Conservation (phyloP, 192 early-diverging fungal species). For the Entomortierella beljakovae region DNA sequence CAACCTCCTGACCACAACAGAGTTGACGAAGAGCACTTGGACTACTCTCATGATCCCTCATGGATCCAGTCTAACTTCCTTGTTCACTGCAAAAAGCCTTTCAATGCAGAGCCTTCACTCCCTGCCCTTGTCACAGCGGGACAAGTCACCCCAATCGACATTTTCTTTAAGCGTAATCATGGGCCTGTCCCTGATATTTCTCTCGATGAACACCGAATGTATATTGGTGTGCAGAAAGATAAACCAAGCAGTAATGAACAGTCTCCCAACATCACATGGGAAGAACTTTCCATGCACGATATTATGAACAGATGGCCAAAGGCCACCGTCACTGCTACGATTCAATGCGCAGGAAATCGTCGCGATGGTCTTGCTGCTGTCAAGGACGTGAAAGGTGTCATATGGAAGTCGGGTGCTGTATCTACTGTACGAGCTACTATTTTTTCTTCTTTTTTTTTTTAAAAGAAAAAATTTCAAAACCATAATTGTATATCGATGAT, state of each 20-base stretch:
- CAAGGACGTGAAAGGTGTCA: slow-evolving; percentile 83
- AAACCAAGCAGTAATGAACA: background rate
- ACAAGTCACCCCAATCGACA: slow-evolving; percentile 79
- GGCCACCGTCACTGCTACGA: slow-evolving; percentile 39
- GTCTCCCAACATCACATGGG: slow-evolving; percentile 8
- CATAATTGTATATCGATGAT: no score
- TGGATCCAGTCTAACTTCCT: slow-evolving; percentile 68
- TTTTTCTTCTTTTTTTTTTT: no score
- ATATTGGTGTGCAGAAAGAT: slow-evolving; percentile 57
- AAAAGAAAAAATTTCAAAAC: no score
- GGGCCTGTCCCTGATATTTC: slow-evolving; percentile 86
- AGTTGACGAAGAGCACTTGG: slow-evolving; percentile 47
- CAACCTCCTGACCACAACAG: slow-evolving; percentile 10
- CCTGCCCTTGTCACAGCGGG: slow-evolving; percentile 65
- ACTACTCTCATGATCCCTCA: slow-evolving; percentile 80
- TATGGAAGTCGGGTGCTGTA: slow-evolving; percentile 83
- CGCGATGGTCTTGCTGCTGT: slow-evolving; percentile 80
- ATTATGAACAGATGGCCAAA: slow-evolving; percentile 36
- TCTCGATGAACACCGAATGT: slow-evolving; percentile 64
- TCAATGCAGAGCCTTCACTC: slow-evolving; percentile 86
- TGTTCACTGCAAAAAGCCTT: slow-evolving; percentile 75
- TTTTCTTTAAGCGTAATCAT: slow-evolving; percentile 91
- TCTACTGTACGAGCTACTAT: slow-evolving; percentile 64
- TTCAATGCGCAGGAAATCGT: slow-evolving; percentile 82
- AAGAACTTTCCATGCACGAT: slow-evolving; percentile 52